Evolutionary conservation across 495 filamentous ascomycete genomes (phyloP).

Genomic region (Oleoguttula mirabilis): DNA sequence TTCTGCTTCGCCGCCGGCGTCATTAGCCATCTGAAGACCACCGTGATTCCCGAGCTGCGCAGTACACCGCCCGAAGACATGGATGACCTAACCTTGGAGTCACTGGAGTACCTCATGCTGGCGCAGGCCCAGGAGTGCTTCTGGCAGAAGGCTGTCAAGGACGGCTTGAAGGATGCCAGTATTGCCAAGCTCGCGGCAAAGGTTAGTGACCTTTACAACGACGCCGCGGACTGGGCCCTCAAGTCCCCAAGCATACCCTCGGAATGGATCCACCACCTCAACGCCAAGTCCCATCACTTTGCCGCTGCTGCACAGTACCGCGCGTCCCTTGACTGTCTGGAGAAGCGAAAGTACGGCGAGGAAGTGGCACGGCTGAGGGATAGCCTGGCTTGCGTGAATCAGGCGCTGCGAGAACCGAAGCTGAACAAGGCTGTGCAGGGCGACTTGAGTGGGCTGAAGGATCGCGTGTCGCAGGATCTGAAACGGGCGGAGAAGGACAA

Average conservation of each 20-base stretch:
- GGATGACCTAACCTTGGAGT: conserved; percentile 77
- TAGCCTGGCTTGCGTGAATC: conserved; percentile 68
- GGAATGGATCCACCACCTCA: conserved; percentile 97
- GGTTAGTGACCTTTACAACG: conserved; percentile 82
- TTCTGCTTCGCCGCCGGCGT: conserved; percentile 84
- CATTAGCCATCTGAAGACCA: conserved; percentile 61
- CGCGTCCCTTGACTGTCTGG: conserved; percentile 83
- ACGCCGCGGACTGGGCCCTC: conserved; percentile 72
- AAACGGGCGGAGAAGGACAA: conserved; percentile 95
- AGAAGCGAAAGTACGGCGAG: conserved; percentile 90
- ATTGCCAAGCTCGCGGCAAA: conserved; percentile 86
- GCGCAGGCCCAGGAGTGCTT: conserved; percentile 95
- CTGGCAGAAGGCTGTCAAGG: conserved; percentile 95
- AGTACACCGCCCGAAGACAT: conserved; percentile 86
- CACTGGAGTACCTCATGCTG: conserved; percentile 69
- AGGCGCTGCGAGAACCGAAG: conserved; percentile 71
- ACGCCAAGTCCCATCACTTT: conserved; percentile 95
- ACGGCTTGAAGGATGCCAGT: conserved; percentile 77
- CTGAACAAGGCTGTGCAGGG: conserved; percentile 72
- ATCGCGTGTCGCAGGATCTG: conserved; percentile 68
- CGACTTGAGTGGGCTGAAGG: conserved; percentile 75
- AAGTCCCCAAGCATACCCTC: conserved; percentile 81
- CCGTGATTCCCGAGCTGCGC: conserved; percentile 74
- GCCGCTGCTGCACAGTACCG: conserved; percentile 91
- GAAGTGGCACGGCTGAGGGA: conserved; percentile 82